Percentiles rank a stretch among this genome's conserved stretches.
Conservation (phyloP, 805 yeast species). For the Schwanniomyces pseudopolymorphus region DNA sequence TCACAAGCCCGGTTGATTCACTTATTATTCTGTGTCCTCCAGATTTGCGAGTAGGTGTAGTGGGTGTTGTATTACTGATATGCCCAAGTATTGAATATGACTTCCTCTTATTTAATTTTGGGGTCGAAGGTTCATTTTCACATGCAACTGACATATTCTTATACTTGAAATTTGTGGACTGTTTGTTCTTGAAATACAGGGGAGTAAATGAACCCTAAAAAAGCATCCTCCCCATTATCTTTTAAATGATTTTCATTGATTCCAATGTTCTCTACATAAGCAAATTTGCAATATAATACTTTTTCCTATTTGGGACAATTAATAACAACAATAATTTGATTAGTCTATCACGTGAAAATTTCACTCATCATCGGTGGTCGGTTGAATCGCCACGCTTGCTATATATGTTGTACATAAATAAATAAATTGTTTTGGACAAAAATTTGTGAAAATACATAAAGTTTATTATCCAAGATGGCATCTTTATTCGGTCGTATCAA, state of each 20-base stretch:
- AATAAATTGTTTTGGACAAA: background rate
- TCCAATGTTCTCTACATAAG: background rate
- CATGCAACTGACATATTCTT: background rate
- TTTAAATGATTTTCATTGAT: background rate
- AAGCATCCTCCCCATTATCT: background rate
- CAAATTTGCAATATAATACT: background rate
- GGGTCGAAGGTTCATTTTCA: slow-evolving; percentile 5
- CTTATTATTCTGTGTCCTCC: slow-evolving; percentile 37
- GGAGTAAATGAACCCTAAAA: background rate
- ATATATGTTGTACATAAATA: background rate
- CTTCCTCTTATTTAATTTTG: slow-evolving; percentile 9
- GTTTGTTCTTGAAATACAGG: background rate
- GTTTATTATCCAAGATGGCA: slow-evolving; percentile 4
- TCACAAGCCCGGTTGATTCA: slow-evolving; percentile 51
- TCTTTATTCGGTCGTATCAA: slow-evolving; percentile 7
- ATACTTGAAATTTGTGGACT: too few relatives aligned
- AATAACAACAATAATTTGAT: slow-evolving; percentile 5
- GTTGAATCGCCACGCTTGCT: slow-evolving; percentile 10
- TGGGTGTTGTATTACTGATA: slow-evolving; percentile 2
- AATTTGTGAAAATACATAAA: background rate
- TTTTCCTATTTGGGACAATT: slow-evolving; percentile 9
- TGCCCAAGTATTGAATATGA: slow-evolving; percentile 15
- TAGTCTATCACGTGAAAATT: slow-evolving; percentile 6
- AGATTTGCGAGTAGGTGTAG: background rate
- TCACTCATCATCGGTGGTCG: background rate